A percentile compares a stretch with the other conserved stretches of the same genome.
These are phyloP conservation scores for Cytidiella melzeri DNA, from an alignment of 768 basidiomycete genomes.

Conservation along the genomic window DNA sequence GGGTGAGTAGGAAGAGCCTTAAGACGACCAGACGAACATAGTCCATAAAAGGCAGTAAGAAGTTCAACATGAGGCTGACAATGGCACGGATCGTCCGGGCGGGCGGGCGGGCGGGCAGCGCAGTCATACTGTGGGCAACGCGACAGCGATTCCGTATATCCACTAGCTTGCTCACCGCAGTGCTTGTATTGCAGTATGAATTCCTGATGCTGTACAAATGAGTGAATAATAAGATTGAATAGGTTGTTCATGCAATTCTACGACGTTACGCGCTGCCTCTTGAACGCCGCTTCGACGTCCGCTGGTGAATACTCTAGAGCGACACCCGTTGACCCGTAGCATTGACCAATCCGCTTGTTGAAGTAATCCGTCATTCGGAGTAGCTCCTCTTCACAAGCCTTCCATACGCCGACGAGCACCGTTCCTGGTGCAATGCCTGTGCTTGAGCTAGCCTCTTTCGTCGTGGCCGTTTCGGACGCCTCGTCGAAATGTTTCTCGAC, in stretches of 20 bases:
- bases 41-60: too few species aligned
- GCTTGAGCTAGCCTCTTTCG: constrained; percentile 42
- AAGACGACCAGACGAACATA: too few species aligned
- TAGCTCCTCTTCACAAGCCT: constrained; percentile 82
- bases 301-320: constrained; percentile 64
- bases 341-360: constrained; percentile 60
- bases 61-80: too few species aligned
- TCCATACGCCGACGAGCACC: constrained; percentile 84
- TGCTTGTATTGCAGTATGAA: background rate
- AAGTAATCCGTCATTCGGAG: constrained; percentile 68
- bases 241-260: constrained; percentile 10
- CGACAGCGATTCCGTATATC: too few species aligned
- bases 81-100: too few species aligned
- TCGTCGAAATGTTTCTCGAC: constrained; percentile 97
- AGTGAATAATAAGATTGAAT: background rate
- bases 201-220: background rate
- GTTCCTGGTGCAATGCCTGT: constrained; percentile 51
- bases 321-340: constrained; percentile 71
- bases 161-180: too few species aligned
- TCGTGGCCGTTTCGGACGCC: constrained; percentile 58
- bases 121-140: too few species aligned
- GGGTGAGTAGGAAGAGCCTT: background rate
- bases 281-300: constrained; percentile 79
- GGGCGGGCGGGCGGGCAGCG: too few species aligned
- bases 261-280: constrained; percentile 43